Evolutionary conservation across 1,284 basidiomycete genomes (phyloP).

Genomic region (Pseudozyma pruni): DNA sequence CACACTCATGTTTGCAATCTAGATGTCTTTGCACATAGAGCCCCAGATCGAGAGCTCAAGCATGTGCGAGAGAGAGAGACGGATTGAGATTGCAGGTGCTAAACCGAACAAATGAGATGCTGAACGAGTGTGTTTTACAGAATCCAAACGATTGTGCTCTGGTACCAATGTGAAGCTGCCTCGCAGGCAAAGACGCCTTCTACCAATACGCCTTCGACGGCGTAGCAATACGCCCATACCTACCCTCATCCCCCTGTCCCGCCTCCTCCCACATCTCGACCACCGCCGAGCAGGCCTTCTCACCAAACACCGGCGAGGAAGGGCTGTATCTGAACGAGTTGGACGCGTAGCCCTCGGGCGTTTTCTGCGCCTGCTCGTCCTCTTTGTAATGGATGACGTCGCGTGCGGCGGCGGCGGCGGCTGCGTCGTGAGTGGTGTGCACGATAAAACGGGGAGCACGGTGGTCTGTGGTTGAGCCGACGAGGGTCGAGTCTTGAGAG

Average conservation of each 20-base stretch:
- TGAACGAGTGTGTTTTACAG: too few species aligned
- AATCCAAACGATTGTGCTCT: too few species aligned
- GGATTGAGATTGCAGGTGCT: too few species aligned
- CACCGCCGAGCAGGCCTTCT: background rate
- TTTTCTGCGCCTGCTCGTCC: background rate
- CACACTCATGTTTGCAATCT: too few species aligned
- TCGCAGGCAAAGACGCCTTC: too few species aligned
- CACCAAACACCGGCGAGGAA: too few species aligned
- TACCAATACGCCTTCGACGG: constrained; percentile 19
- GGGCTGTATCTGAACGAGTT: constrained; percentile 3
- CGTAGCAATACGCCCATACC: background rate
- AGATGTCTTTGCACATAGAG: too few species aligned
- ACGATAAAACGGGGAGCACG: constrained; percentile 5
- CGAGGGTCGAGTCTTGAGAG: constrained; percentile 22
- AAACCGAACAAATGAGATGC: too few species aligned
- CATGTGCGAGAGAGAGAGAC: too few species aligned
- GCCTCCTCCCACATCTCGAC: constrained; percentile 8
- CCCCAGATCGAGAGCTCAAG: too few species aligned
- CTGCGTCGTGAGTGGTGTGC: background rate
- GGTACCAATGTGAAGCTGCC: too few species aligned
- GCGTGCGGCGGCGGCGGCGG: background rate
- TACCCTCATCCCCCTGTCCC: background rate
- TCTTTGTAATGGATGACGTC: constrained; percentile 9
- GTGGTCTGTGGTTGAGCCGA: constrained; percentile 8
- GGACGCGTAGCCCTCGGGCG: constrained; percentile 24